Conservation (phyloP, 352 stramenopile species). For the Pythium dissimile region DNA sequence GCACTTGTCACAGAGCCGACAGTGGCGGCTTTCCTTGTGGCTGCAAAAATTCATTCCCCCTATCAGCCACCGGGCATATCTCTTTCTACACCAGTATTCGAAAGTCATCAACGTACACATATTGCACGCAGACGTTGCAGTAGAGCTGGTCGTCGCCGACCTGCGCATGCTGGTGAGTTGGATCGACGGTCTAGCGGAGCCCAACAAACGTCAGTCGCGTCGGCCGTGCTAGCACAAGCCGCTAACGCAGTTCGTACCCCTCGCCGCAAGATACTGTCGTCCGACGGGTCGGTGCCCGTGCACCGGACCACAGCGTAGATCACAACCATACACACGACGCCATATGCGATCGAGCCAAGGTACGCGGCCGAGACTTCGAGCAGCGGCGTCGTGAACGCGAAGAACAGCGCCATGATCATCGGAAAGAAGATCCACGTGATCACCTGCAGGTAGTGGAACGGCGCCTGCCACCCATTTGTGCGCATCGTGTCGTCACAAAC, state of each 20-base stretch:
- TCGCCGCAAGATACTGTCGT: constrained; percentile 58
- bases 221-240: too few species aligned
- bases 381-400: constrained; percentile 76
- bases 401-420: constrained; percentile 75
- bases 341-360: constrained; percentile 51
- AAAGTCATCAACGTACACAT: constrained; percentile 52
- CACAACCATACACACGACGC: constrained; percentile 43
- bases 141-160: constrained; percentile 58
- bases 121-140: constrained; percentile 88
- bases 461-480: constrained; percentile 76
- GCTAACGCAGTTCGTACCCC: neutral
- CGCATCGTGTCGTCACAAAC: constrained; percentile 30
- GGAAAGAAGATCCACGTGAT: constrained; percentile 84
- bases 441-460: constrained; percentile 81
- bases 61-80: neutral
- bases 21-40: constrained; percentile 89
- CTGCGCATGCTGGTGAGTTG: constrained; percentile 23
- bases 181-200: neutral
- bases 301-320: constrained; percentile 50
- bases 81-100: neutral
- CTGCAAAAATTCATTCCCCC: constrained; percentile 29
- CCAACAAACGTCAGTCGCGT: too few species aligned
- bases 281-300: constrained; percentile 73
- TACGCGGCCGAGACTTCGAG: constrained; percentile 46
- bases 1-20: constrained; percentile 96